A percentile compares a stretch with the other conserved stretches of the same genome.
These are phyloP conservation scores for Kwoniella sp. DNA, from an alignment of 768 basidiomycete genomes.

Conservation along the genomic window DNA sequence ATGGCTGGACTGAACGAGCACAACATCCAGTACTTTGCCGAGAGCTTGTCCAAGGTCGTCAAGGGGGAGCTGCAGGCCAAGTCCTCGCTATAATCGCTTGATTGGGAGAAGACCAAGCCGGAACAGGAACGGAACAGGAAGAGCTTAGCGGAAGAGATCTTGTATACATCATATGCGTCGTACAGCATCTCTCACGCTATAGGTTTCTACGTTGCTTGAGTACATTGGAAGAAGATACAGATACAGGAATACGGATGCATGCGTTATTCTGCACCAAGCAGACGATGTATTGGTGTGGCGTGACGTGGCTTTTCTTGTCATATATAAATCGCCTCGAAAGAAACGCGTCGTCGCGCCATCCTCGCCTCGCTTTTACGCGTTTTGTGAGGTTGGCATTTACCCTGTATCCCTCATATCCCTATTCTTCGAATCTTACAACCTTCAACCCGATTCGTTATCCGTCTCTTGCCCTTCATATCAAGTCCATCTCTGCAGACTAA, in stretches of 20 bases:
- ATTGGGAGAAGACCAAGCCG: too few relatives aligned
- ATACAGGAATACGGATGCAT: background rate
- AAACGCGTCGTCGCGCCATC: slow-evolving; percentile 25
- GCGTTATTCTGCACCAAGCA: background rate
- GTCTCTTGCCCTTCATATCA: background rate
- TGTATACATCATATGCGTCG: background rate
- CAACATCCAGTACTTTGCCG: slow-evolving; percentile 64
- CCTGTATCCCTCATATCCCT: slow-evolving; percentile 27
- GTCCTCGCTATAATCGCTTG: slow-evolving; percentile 30
- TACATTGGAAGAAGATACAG: background rate
- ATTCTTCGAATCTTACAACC: background rate
- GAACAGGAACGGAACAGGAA: background rate
- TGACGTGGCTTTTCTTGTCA: slow-evolving; percentile 12
- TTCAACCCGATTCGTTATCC: background rate
- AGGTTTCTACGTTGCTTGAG: background rate
- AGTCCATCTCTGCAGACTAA: background rate
- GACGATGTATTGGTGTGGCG: slow-evolving; percentile 1
- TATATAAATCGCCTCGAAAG: background rate
- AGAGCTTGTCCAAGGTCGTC: slow-evolving; percentile 56
- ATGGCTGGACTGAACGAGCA: slow-evolving; percentile 87
- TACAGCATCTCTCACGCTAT: too few relatives aligned
- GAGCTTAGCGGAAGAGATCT: background rate
- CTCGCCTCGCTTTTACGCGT: slow-evolving; percentile 19
- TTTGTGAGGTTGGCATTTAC: slow-evolving; percentile 5
- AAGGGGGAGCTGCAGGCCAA: slow-evolving; percentile 55